Conservation (phyloP, 352 stramenopile genomes). For the Phytopythium sindhum region DNA sequence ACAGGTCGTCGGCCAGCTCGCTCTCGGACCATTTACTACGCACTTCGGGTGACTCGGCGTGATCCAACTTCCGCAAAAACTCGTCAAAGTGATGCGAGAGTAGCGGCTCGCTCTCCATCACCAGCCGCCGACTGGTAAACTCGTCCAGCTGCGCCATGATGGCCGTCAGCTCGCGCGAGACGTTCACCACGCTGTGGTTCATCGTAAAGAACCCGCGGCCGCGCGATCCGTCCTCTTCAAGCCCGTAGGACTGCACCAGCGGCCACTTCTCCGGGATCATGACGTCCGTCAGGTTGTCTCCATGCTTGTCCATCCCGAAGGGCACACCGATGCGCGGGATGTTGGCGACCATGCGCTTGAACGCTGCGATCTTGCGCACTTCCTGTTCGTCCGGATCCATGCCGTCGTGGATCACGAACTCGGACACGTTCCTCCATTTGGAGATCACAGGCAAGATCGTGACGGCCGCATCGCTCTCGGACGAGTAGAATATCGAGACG, state of each 20-base stretch:
- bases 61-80: constrained; percentile 69
- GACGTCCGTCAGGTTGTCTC: constrained; percentile 33
- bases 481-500: constrained; percentile 61
- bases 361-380: constrained; percentile 56
- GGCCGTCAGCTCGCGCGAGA: constrained; percentile 31
- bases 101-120: constrained; percentile 47
- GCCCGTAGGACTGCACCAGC: constrained; percentile 62
- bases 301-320: constrained; percentile 33
- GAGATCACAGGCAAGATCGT: constrained; percentile 67
- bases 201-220: constrained; percentile 74
- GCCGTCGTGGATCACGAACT: constrained; percentile 59
- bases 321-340: constrained; percentile 52
- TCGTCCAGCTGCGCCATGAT: constrained; percentile 45
- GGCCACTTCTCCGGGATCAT: constrained; percentile 78
- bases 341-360: constrained; percentile 55
- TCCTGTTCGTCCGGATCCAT: constrained; percentile 73
- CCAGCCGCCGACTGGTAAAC: constrained; percentile 52
- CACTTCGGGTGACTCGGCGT: constrained; percentile 41
- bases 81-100: constrained; percentile 57
- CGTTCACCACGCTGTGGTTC: constrained; percentile 63
- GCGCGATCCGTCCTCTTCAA: constrained; percentile 33
- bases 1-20: constrained; percentile 59
- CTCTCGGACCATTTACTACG: constrained; percentile 41
- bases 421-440: constrained; percentile 60
- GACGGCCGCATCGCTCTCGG: constrained; percentile 54